Evolutionary conservation across 164 flowering plant genomes (phyloP).

Genomic region (Saururus chinensis): DNA sequence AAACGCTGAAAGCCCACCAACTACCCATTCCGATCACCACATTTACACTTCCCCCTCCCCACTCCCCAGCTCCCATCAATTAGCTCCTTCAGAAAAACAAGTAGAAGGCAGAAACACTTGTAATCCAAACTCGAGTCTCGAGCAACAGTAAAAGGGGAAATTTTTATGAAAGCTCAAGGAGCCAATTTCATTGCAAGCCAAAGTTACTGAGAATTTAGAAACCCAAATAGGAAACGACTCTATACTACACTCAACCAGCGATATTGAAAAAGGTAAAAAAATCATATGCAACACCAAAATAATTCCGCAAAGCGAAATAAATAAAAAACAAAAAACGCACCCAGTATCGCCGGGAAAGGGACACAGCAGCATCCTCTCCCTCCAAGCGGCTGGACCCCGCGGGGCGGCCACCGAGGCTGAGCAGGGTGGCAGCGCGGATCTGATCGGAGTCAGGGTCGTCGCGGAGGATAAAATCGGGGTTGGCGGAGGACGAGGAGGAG

Average conservation of each 20-base stretch:
- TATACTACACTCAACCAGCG: no score
- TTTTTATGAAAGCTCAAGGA: no score
- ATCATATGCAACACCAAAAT: no score
- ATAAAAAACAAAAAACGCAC: constrained; percentile 23
- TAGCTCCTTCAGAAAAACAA: not conserved
- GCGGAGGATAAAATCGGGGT: constrained; percentile 2
- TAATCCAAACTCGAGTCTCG: no score
- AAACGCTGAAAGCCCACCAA: no score
- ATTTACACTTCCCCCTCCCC: not conserved
- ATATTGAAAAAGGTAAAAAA: no score
- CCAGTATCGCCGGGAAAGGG: constrained; percentile 62
- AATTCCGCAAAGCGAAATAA: not conserved
- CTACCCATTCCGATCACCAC: not conserved
- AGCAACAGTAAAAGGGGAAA: no score
- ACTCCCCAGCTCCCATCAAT: no score
- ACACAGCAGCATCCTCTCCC: constrained; percentile 29
- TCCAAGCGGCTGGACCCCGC: constrained; percentile 14
- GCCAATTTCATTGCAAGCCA: no score
- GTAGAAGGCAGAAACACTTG: no score
- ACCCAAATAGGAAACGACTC: not conserved
- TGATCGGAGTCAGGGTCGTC: constrained; percentile 64
- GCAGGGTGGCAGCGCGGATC: constrained; percentile 63
- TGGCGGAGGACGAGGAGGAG: constrained; percentile 27
- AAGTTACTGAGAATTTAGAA: not conserved
- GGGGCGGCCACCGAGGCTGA: constrained; percentile 46